phyloP scores from a whole-genome alignment of 441 rosid species.

The Mallotus japonicus region DNA sequence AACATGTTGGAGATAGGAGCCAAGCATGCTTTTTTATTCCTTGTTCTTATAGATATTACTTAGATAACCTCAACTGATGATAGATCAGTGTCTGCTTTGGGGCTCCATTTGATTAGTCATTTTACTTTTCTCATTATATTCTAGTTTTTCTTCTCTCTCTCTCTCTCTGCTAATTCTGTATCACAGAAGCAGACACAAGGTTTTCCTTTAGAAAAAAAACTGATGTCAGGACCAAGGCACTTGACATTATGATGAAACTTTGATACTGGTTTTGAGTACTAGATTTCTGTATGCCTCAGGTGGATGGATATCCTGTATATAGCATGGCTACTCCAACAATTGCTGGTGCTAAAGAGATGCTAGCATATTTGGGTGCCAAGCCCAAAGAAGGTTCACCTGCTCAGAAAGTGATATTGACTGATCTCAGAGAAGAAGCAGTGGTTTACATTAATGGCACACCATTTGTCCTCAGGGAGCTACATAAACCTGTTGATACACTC shows the following conservation, averaged over 20 bases:
- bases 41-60: not conserved
- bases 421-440: conserved; percentile 95
- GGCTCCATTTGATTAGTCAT: not conserved
- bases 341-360: conserved; percentile 85
- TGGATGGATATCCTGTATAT: conserved; percentile 87
- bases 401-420: conserved; percentile 68
- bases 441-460: conserved; percentile 95
- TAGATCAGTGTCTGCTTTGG: conserved; percentile 1
- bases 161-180: not conserved
- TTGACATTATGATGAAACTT: not conserved
- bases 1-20: not conserved
- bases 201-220: not conserved
- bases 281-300: conserved; percentile 50
- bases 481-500: conserved; percentile 91
- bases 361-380: conserved; percentile 75
- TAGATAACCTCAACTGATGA: not conserved
- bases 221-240: not conserved
- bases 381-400: conserved; percentile 48
- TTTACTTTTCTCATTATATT: not conserved
- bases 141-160: not conserved
- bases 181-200: not conserved
- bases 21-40: not conserved
- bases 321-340: conserved; percentile 99
- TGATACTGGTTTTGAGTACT: not conserved
- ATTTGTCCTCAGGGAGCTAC: conserved; percentile 89